phyloP scores from a whole-genome alignment of 108 stramenopile species.

The Pseudonitzschia multiseries region DNA sequence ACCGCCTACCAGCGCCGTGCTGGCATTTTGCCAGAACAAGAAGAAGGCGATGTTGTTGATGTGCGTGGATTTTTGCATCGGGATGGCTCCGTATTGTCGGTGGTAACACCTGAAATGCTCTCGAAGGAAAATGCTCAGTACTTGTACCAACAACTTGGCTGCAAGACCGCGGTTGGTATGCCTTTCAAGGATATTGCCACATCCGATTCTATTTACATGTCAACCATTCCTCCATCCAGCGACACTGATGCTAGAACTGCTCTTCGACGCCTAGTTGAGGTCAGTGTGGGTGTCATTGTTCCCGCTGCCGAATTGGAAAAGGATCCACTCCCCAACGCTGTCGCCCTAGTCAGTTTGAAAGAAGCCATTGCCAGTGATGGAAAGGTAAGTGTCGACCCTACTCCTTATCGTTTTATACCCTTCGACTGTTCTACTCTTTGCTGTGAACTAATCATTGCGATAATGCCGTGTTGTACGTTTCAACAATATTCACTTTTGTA shows the following conservation, averaged over 20 bases:
- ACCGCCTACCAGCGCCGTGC: constrained; percentile 69
- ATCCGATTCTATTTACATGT: constrained; percentile 82
- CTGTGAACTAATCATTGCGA: not conserved
- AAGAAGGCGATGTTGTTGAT: constrained; percentile 84
- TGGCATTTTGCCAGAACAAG: constrained; percentile 67
- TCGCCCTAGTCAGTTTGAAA: constrained; percentile 81
- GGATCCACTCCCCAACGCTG: constrained; percentile 88
- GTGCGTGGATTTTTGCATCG: constrained; percentile 83
- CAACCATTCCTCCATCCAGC: constrained; percentile 66
- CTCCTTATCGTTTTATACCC: not conserved
- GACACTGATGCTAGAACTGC: constrained; percentile 78
- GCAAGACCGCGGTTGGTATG: constrained; percentile 96
- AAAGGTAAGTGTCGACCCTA: constrained; percentile 49
- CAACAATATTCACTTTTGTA: not conserved
- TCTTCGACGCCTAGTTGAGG: constrained; percentile 88
- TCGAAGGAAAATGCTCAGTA: constrained; percentile 73
- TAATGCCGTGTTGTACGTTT: not conserved
- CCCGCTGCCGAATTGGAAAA: constrained; percentile 85
- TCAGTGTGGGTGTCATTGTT: constrained; percentile 89
- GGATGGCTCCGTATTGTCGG: constrained; percentile 83
- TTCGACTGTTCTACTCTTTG: not conserved
- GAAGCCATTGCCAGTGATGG: constrained; percentile 78
- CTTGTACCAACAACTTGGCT: constrained; percentile 87
- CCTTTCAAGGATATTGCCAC: constrained; percentile 98
- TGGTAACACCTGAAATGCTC: constrained; percentile 82